Evolutionary conservation across 208 protist species (phyloP).

Genomic region (Trypanosoma theileri): DNA sequence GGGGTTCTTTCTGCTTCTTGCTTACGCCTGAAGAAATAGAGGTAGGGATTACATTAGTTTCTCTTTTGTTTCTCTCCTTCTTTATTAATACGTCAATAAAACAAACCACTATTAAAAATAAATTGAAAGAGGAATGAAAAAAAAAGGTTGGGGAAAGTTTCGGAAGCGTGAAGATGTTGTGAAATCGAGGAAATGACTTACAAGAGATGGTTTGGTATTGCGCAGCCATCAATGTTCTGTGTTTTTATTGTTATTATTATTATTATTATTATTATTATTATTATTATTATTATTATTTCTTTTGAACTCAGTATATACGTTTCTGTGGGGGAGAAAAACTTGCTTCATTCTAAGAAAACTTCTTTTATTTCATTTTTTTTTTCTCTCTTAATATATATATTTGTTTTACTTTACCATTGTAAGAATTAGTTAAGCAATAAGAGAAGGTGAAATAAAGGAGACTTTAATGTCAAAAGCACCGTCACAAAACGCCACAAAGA

Average conservation of each 20-base stretch:
- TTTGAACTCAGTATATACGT: not conserved
- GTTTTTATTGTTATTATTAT: conserved; percentile 8
- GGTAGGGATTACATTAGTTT: not conserved
- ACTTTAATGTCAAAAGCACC: conserved; percentile 26
- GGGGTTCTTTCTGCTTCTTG: no score
- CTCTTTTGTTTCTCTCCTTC: not conserved
- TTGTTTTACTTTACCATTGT: not conserved
- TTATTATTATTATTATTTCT: conserved; percentile 2
- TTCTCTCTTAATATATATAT: not conserved
- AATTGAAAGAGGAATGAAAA: not conserved
- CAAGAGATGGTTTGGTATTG: no score
- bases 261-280: conserved; percentile 10
- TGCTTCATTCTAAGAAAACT: no score
- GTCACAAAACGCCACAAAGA: conserved; percentile 21
- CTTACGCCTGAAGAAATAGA: no score
- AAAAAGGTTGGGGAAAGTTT: not conserved
- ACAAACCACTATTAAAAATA: not conserved
- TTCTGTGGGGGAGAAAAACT: not conserved
- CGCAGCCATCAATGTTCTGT: no score
- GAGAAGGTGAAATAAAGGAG: not conserved
- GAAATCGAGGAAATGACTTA: no score
- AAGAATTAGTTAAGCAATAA: not conserved
- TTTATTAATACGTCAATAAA: not conserved
- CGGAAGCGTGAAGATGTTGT: no score
- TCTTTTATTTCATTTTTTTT: not conserved